Evolutionary conservation across 2,329 filamentous ascomycete species (phyloP).

Genomic region (Myriosclerotinia scirpicola): DNA sequence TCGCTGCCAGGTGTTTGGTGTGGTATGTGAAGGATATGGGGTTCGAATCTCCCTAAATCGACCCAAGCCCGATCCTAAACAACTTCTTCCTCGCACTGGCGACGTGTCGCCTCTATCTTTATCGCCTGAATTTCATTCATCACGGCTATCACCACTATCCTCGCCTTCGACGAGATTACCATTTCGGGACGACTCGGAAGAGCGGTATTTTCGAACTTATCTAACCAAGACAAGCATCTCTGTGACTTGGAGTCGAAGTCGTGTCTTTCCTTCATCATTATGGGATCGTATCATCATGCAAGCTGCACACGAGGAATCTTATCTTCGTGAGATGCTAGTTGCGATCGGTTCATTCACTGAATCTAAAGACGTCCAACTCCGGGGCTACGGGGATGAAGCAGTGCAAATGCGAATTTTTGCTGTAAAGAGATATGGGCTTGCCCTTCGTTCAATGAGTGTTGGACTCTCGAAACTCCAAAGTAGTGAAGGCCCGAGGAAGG

Average conservation of each 20-base stretch:
- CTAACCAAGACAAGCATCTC: conserved; percentile 13
- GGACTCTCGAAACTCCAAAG: conserved; percentile 4
- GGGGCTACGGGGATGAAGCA: neutral
- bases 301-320: conserved; percentile 57
- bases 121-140: neutral
- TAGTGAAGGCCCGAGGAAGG: conserved; percentile 18
- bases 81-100: conserved; percentile 5
- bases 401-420: conserved; percentile 20
- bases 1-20: conserved; percentile 16
- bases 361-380: conserved; percentile 18
- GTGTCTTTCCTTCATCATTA: conserved; percentile 58
- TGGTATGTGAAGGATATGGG: conserved; percentile 20
- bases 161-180: conserved; percentile 13
- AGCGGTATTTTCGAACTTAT: conserved; percentile 22
- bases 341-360: conserved; percentile 56
- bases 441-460: conserved; percentile 23
- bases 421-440: conserved; percentile 22
- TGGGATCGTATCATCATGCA: conserved; percentile 63
- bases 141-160: neutral
- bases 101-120: neutral
- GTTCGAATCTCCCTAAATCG: conserved; percentile 14
- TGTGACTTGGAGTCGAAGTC: conserved; percentile 48
- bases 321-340: conserved; percentile 63
- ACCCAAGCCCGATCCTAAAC: neutral
- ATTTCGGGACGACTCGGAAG: conserved; percentile 47